A percentile compares a stretch with the other conserved stretches of the same genome.
Evolutionary conservation across 495 filamentous ascomycete species (phyloP).

Genomic region (Trypethelium eluteriae): DNA sequence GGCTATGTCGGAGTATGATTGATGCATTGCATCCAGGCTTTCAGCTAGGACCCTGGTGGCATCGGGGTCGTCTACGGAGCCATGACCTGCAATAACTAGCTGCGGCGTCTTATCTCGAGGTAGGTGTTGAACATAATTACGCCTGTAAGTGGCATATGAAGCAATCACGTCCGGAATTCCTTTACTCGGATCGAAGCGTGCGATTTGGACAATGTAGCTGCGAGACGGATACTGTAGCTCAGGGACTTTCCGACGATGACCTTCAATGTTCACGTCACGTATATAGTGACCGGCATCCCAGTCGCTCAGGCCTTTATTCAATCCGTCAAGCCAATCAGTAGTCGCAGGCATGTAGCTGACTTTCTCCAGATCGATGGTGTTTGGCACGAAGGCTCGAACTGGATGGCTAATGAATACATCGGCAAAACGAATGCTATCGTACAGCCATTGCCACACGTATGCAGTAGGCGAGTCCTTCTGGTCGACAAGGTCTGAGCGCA

Average conservation of each 20-base stretch:
- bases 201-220: constrained; percentile 73
- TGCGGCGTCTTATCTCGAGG: constrained; percentile 53
- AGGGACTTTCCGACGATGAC: constrained; percentile 49
- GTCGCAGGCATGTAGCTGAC: constrained; percentile 77
- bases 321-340: constrained; percentile 83
- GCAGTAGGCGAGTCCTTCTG: constrained; percentile 57
- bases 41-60: constrained; percentile 64
- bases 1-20: constrained; percentile 41
- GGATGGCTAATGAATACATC: constrained; percentile 85
- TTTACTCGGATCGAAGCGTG: constrained; percentile 82
- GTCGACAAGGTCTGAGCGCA: constrained; percentile 65
- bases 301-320: constrained; percentile 70
- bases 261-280: constrained; percentile 61
- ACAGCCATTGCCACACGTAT: constrained; percentile 71
- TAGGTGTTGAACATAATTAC: constrained; percentile 43
- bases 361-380: constrained; percentile 54
- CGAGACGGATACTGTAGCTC: constrained; percentile 61
- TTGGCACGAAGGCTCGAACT: constrained; percentile 67
- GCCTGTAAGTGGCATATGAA: constrained; percentile 67
- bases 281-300: constrained; percentile 74
- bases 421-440: constrained; percentile 59
- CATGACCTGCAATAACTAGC: constrained; percentile 69
- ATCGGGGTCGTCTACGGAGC: constrained; percentile 81
- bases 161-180: constrained; percentile 75
- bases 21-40: constrained; percentile 58